Evolutionary conservation across 2,329 filamentous ascomycete species (phyloP).

Genomic region (Neofusicoccum ribis): DNA sequence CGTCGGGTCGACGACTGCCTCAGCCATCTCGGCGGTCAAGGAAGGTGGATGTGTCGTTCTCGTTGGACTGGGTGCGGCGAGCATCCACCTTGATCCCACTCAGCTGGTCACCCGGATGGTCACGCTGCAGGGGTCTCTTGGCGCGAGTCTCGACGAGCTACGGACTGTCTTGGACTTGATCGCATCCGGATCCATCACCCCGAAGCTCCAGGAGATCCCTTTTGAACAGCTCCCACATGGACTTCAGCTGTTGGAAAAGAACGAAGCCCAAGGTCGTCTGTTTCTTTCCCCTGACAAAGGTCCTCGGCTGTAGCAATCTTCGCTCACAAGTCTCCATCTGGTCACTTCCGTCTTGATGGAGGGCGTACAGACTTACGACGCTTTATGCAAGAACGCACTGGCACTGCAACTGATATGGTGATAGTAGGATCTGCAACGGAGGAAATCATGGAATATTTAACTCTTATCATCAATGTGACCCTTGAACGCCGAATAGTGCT

Average conservation of each 20-base stretch:
- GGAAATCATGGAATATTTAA: background rate
- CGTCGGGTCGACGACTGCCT: background rate
- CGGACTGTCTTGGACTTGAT: background rate
- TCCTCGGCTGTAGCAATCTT: too few relatives aligned
- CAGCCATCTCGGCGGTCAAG: background rate
- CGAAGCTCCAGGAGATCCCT: background rate
- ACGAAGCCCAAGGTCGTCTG: too few relatives aligned
- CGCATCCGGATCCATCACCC: background rate
- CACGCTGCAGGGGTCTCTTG: background rate
- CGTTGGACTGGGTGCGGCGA: background rate
- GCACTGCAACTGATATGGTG: too few relatives aligned
- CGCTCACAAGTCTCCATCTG: too few relatives aligned
- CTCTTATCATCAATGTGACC: background rate
- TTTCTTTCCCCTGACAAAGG: too few relatives aligned
- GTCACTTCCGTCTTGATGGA: too few relatives aligned
- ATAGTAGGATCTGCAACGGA: background rate
- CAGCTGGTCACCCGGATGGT: background rate
- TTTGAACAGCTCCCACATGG: background rate
- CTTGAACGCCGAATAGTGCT: conserved; percentile 2
- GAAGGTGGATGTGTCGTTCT: background rate
- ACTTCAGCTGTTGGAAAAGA: background rate
- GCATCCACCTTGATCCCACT: background rate
- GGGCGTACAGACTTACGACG: too few relatives aligned
- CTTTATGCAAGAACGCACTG: too few relatives aligned
- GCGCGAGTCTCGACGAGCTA: background rate